Conservation (phyloP, 768 basidiomycete species). For the Boletales sp. region DNA sequence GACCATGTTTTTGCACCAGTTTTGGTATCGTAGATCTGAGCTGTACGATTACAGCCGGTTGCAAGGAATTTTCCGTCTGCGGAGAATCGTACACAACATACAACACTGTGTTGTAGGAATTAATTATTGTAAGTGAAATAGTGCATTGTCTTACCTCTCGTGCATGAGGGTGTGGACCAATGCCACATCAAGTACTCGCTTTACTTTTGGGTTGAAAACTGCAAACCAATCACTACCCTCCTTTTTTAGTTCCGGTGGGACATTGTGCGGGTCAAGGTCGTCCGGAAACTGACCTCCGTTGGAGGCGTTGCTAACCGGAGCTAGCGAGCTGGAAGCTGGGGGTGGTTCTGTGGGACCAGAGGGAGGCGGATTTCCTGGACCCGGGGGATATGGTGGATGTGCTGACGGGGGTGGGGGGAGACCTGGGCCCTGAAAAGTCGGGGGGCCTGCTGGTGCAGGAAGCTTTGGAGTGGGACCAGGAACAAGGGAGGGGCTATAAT, state of each 20-base stretch:
- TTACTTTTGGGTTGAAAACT: constrained; percentile 78
- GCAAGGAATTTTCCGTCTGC: constrained; percentile 91
- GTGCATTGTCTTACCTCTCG: constrained; percentile 59
- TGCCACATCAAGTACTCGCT: constrained; percentile 72
- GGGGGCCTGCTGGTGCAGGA: constrained; percentile 25
- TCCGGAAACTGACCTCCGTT: constrained; percentile 33
- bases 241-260: constrained; percentile 39
- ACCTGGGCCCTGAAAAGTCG: constrained; percentile 34
- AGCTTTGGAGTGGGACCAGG: constrained; percentile 40
- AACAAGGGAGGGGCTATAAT: constrained; percentile 34
- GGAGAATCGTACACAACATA: constrained; percentile 91
- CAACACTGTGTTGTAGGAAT: constrained; percentile 46
- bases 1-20: constrained; percentile 84
- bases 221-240: constrained; percentile 89
- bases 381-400: constrained; percentile 29
- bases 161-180: constrained; percentile 87
- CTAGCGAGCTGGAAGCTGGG: constrained; percentile 21
- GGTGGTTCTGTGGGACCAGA: constrained; percentile 24
- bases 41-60: constrained; percentile 94
- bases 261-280: constrained; percentile 31
- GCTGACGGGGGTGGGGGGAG: constrained; percentile 34
- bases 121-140: constrained; percentile 5
- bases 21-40: constrained; percentile 92
- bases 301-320: constrained; percentile 24
- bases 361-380: constrained; percentile 31